phyloP scores from a whole-genome alignment of 208 protist species.

The Borovskyia barvae region DNA sequence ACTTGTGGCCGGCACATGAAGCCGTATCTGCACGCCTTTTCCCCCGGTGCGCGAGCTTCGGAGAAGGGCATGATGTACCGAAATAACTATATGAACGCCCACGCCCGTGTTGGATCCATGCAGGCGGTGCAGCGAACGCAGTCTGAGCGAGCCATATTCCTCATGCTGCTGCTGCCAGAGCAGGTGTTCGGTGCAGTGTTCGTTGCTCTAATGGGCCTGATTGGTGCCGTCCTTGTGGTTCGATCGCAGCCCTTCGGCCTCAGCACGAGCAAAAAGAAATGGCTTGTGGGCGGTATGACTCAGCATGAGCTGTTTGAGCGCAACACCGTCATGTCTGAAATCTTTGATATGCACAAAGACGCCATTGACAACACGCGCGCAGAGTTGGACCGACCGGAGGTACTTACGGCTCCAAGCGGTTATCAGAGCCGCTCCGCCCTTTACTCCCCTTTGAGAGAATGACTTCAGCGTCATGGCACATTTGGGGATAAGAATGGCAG shows the following conservation, averaged over 20 bases:
- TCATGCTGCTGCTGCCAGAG: slow-evolving; percentile 69
- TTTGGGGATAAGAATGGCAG: too few species aligned
- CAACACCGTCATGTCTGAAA: slow-evolving; percentile 69
- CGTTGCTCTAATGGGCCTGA: background rate
- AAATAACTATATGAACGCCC: slow-evolving; percentile 84
- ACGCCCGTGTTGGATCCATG: slow-evolving; percentile 70
- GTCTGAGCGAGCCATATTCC: slow-evolving; percentile 46
- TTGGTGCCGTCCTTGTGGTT: slow-evolving; percentile 29
- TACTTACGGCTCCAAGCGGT: slow-evolving; percentile 50
- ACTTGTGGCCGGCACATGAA: slow-evolving; percentile 48
- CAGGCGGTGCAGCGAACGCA: slow-evolving; percentile 57
- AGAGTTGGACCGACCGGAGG: slow-evolving; percentile 43
- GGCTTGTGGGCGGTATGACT: slow-evolving; percentile 55
- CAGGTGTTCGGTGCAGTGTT: slow-evolving; percentile 51
- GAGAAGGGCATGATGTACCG: slow-evolving; percentile 89
- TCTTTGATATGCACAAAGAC: slow-evolving; percentile 69
- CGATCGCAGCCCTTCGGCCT: slow-evolving; percentile 46
- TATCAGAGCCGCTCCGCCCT: slow-evolving; percentile 60
- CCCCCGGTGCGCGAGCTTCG: slow-evolving; percentile 65
- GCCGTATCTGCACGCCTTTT: slow-evolving; percentile 83
- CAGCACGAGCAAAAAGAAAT: slow-evolving; percentile 54
- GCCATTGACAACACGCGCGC: slow-evolving; percentile 62
- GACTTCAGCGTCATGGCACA: too few species aligned
- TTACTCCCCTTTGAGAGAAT: slow-evolving; percentile 36
- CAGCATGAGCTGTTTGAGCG: slow-evolving; percentile 78